phyloP scores from a whole-genome alignment of 2,329 filamentous ascomycete species.

The Epichloe festucae region DNA sequence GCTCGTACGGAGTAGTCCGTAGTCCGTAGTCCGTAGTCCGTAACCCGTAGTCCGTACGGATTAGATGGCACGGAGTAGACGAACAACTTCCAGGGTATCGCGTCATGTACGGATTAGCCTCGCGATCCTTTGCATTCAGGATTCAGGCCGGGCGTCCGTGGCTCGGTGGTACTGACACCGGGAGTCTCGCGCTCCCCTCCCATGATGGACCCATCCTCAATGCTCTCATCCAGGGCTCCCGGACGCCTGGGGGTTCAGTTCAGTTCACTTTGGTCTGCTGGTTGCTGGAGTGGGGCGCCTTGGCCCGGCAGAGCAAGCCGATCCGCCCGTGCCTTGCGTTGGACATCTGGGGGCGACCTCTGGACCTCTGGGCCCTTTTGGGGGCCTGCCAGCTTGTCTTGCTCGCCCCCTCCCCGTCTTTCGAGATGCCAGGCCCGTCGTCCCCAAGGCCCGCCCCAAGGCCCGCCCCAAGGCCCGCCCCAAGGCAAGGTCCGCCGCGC shows the following conservation, averaged over 20 bases:
- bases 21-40: too few relatives aligned
- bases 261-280: too few relatives aligned
- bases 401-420: conserved; percentile 2
- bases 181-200: too few relatives aligned
- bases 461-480: conserved; percentile 1
- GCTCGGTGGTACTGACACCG: too few relatives aligned
- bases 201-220: too few relatives aligned
- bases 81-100: too few relatives aligned
- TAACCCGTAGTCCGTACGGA: too few relatives aligned
- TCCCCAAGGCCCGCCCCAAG: not conserved
- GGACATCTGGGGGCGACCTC: not conserved
- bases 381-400: not conserved
- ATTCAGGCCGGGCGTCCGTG: too few relatives aligned
- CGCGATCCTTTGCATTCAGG: too few relatives aligned
- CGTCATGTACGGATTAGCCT: too few relatives aligned
- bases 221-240: not conserved
- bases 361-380: not conserved
- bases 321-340: conserved; percentile 7
- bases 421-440: conserved; percentile 4
- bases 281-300: not conserved
- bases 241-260: not conserved
- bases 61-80: too few relatives aligned
- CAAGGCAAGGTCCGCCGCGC: conserved; percentile 3
- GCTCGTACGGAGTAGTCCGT: too few relatives aligned
- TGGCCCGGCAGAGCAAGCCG: conserved; percentile 4